Percentiles rank a stretch among this genome's conserved stretches.
These are phyloP conservation scores for Schizonepeta tenuifolia DNA, from an alignment of 257 asterid species.

Conservation along the genomic window DNA sequence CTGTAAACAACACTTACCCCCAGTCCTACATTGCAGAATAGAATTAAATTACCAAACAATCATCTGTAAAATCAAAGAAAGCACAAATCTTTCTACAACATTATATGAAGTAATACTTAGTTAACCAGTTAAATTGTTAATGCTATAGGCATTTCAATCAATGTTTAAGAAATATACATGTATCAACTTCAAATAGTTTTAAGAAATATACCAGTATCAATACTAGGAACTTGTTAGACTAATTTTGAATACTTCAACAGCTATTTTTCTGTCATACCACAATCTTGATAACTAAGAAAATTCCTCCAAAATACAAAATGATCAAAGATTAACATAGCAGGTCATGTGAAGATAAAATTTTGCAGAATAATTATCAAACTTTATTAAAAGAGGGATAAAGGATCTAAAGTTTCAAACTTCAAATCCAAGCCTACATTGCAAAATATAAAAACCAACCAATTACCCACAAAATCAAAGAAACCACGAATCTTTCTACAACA, in stretches of 20 bases:
- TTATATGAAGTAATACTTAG: neutral
- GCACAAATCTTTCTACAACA: too few species aligned
- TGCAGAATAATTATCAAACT: neutral
- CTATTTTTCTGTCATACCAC: neutral
- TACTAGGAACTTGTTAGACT: neutral
- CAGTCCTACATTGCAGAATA: too few species aligned
- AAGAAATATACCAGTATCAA: neutral
- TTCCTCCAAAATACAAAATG: neutral
- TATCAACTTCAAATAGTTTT: neutral
- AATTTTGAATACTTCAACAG: neutral
- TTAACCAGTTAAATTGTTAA: neutral
- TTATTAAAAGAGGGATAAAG: too few species aligned
- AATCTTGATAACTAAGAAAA: neutral
- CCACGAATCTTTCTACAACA: neutral
- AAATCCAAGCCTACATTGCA: slow-evolving; percentile 12
- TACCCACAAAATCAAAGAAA: slow-evolving; percentile 12
- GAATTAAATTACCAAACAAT: too few species aligned
- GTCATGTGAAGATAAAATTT: neutral
- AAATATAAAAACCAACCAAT: neutral
- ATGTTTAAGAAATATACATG: too few species aligned
- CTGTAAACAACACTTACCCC: neutral
- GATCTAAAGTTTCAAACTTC: too few species aligned
- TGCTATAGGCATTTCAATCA: neutral
- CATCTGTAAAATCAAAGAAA: too few species aligned
- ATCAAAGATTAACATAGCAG: neutral